Evolutionary conservation across 2,329 filamentous ascomycete species (phyloP), one percentile per base, ranked within the genome.

Genomic region (Colletotrichum scovillei): DNA sequence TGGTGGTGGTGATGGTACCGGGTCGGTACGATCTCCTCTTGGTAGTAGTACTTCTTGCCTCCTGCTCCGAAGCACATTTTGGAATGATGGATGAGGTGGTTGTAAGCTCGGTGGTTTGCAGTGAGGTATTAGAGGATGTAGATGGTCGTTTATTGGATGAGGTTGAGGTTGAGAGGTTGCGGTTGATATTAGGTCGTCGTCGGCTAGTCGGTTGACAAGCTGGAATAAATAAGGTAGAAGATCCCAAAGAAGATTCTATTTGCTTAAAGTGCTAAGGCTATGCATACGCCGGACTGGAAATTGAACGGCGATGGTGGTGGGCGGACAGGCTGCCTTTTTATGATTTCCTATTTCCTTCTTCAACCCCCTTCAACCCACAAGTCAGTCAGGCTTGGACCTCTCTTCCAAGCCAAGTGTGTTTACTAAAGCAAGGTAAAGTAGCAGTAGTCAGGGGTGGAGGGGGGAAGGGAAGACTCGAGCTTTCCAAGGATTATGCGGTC

Each of bases 21-120:
- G 70, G 84, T 82, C 56, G 88, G 88, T 59, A 87, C 83, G 75
- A 86, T 83, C 76, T 89, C 87, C 81, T 89, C 86, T 78, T 85
- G 85, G 79, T 89, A 88, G 82, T 90, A 90, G 82, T 90, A 88
- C 59, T 84, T 84, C 84, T 72, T 84, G 81, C 55, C 62, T 56
- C 63, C 38, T 67, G 81, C 75, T 59, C 81, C 78, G 82, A 89
- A 88, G 78, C 88, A 90, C 88, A 90, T 89, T 28, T 78, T 85
- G 79, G 63, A 65, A 74, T 12, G 67, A 28, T 8, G 67, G 38
- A 49, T 56, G 28, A 35, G 26, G 60, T 56, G 24, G 35, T 63
- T 24, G 32, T 58, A 24, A 12, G n/a, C 26, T 58, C 30, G 26
- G n/a, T 12, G 26, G 38, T 14, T 26, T 35, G 32, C 32, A 35